Percentiles rank a stretch among this genome's conserved stretches.
Evolutionary conservation across 2,329 filamentous ascomycete species (phyloP).

Genomic region (Aspergillus uvarum): DNA sequence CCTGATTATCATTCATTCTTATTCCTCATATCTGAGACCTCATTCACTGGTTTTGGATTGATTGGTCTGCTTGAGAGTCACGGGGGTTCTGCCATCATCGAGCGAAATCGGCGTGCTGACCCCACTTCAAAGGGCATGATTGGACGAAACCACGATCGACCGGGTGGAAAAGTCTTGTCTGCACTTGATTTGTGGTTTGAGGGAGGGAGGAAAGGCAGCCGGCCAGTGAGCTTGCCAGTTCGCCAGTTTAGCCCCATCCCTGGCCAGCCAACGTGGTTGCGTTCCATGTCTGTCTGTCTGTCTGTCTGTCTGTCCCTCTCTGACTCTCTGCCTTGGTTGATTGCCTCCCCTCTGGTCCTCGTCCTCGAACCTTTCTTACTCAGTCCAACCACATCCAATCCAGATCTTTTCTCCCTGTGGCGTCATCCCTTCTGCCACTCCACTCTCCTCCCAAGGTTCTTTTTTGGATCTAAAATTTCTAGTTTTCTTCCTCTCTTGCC

Average conservation of each 20-base stretch:
- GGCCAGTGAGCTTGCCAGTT: too few species aligned
- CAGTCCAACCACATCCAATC: background rate
- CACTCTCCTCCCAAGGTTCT: background rate
- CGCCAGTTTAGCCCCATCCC: background rate
- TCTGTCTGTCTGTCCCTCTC: background rate
- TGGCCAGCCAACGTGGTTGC: constrained; percentile 11
- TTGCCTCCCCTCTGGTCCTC: background rate
- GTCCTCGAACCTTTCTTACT: too few species aligned
- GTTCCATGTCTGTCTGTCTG: background rate
- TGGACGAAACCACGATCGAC: constrained; percentile 10
- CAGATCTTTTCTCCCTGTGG: background rate
- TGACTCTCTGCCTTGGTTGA: background rate
- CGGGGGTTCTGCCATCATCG: constrained; percentile 2
- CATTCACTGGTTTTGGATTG: background rate
- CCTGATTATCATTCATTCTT: background rate
- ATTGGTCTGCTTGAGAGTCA: too few species aligned
- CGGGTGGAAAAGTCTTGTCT: constrained; percentile 9
- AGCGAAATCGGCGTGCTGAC: background rate
- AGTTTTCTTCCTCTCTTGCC: constrained; percentile 3
- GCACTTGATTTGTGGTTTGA: constrained; percentile 9
- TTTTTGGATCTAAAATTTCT: background rate
- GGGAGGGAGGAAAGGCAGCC: background rate
- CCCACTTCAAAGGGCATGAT: too few species aligned
- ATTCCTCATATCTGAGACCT: background rate
- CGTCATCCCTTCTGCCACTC: constrained; percentile 1